Evolutionary conservation across 169 alveolate species (phyloP), one percentile per base, ranked within the genome.

Genomic region (Plasmodium gonderi): DNA sequence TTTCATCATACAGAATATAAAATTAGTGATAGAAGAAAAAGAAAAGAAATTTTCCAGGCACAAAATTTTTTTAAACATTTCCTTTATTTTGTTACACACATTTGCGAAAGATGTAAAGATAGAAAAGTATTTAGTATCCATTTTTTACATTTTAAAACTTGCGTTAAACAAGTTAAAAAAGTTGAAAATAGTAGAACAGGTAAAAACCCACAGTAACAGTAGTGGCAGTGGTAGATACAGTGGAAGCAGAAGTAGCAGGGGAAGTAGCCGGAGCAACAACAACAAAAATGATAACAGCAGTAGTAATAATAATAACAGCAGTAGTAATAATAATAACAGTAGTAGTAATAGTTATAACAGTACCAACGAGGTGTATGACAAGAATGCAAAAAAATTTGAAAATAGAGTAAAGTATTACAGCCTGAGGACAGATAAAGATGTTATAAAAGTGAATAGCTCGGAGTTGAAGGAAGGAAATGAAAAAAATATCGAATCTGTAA

Each of bases 1-100:
- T 75, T 87, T 87, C 67, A 87, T 87, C 67, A 87, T 87, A 74
- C 93, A 87, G 23, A 87, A 87, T 87, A 87, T 87, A 54, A 87
- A 87, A 20, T 54, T 87, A 87, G 80, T 87, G 20, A 60, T 87
- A 38, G 93, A 87, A 20, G 93, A 64, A 31, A 87, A 75, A 45
- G 93, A 87, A 38, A 87, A 76, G 44, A 51, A 29, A 2, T 54
- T 51, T 26, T 60, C 76, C 20, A 42, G 68, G 20, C 87, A 87
- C 36, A 87, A 51, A 74, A 87, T 87, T 8, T 87, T 87, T 75
- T 42, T 87, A 29, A 87, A 87, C 26, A 38, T 76, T 44, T 87
- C 93, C 45, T 76, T 87, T 78, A 87, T 87, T 38, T 54, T 87
- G 45, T 78, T 87, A 33, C 93, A 87, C 23, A 40, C 40, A 2